These are phyloP conservation scores for Trametes cingulata DNA, from an alignment of 768 basidiomycete species.

Conservation along the genomic window DNA sequence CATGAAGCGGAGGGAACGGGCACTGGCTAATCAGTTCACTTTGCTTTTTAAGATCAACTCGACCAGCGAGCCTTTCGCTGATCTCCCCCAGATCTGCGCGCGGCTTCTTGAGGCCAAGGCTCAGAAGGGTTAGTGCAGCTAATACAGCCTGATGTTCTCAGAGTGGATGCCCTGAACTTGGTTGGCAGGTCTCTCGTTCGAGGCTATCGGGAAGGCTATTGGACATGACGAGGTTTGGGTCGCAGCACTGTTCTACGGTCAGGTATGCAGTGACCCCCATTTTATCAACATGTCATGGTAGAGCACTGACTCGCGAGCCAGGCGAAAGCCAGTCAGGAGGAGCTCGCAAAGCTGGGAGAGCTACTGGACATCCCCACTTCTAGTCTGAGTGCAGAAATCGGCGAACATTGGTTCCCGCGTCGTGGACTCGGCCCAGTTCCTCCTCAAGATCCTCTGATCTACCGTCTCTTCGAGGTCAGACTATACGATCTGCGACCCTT, in stretches of 20 bases:
- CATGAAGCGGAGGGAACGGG: too few relatives aligned
- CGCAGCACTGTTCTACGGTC: constrained; percentile 80
- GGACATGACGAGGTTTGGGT: constrained; percentile 81
- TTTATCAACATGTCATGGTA: not conserved
- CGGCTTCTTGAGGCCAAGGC: constrained; percentile 67
- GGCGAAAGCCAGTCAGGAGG: constrained; percentile 69
- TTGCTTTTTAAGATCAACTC: constrained; percentile 24
- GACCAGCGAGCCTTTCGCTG: constrained; percentile 22
- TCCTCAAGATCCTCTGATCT: constrained; percentile 78
- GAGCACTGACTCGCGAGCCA: constrained; percentile 28
- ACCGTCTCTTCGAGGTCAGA: constrained; percentile 76
- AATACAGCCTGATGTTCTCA: not conserved
- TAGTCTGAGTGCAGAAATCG: constrained; percentile 47
- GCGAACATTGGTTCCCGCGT: constrained; percentile 73
- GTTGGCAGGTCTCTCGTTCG: constrained; percentile 64
- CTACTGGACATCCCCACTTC: constrained; percentile 49
- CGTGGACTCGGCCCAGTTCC: constrained; percentile 70
- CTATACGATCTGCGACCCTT: too few relatives aligned
- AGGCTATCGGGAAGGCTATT: constrained; percentile 62
- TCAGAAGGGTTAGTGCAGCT: constrained; percentile 47
- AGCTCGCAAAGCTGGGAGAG: constrained; percentile 53
- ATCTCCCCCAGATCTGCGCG: constrained; percentile 49
- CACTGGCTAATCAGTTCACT: not conserved
- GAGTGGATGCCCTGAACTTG: not conserved
- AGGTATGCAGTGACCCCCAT: constrained; percentile 42